These are phyloP conservation scores for Microcyclospora pomicola DNA, from an alignment of 2,329 filamentous ascomycete species.

Conservation along the genomic window DNA sequence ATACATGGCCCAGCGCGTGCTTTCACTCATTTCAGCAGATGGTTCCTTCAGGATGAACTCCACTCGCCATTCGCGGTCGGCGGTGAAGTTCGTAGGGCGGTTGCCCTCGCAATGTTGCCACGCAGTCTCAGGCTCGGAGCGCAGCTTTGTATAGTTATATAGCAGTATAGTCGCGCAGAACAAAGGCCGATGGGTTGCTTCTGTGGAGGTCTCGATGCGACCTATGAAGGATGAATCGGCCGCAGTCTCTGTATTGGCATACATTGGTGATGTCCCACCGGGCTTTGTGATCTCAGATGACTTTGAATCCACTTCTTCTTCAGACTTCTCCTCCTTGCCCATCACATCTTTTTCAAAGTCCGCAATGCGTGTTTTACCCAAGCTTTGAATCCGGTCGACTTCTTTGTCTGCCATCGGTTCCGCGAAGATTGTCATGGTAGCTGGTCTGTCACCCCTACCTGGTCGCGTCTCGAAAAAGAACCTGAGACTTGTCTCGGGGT, in stretches of 20 bases:
- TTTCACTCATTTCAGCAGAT: slow-evolving; percentile 17
- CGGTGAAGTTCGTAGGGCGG: slow-evolving; percentile 41
- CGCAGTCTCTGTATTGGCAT: not conserved
- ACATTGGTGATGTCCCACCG: not conserved
- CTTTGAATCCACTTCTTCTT: slow-evolving; percentile 3
- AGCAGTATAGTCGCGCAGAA: not conserved
- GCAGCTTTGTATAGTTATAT: slow-evolving; percentile 15
- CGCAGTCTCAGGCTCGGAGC: slow-evolving; percentile 55
- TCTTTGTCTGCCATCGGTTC: slow-evolving; percentile 65
- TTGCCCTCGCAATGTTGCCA: slow-evolving; percentile 33
- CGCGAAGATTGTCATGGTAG: slow-evolving; percentile 67
- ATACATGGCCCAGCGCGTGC: slow-evolving; percentile 40
- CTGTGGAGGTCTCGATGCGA: not conserved
- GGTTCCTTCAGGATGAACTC: slow-evolving; percentile 65
- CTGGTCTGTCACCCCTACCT: slow-evolving; percentile 2
- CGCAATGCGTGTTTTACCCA: slow-evolving; percentile 49
- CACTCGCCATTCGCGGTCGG: slow-evolving; percentile 50
- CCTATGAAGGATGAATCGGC: slow-evolving; percentile 6
- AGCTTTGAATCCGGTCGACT: slow-evolving; percentile 59
- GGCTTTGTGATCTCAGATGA: slow-evolving; percentile 1
- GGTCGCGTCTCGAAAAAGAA: slow-evolving; percentile 33
- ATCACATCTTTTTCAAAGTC: slow-evolving; percentile 46
- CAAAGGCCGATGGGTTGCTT: not conserved
- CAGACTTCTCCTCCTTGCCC: slow-evolving; percentile 12
- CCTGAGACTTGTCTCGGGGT: slow-evolving; percentile 44